phyloP scores from a whole-genome alignment of 768 basidiomycete genomes.

The Scleroderma bovista region DNA sequence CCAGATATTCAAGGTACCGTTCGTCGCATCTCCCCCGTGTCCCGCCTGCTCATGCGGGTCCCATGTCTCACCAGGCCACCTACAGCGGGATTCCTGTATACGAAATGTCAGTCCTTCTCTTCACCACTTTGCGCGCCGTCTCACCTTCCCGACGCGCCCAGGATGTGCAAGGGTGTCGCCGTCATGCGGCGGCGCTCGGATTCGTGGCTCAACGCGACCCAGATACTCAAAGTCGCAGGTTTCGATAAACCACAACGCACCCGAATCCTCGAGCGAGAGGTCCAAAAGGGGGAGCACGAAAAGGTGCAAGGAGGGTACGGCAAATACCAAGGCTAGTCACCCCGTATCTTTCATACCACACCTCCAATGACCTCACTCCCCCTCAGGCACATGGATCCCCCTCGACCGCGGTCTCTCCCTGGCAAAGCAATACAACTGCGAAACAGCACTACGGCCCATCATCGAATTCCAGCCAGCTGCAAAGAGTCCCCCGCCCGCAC shows the following conservation, averaged over 20 bases:
- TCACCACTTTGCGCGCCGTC: slow-evolving; percentile 31
- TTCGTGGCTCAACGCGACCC: slow-evolving; percentile 98
- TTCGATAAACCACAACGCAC: slow-evolving; percentile 99
- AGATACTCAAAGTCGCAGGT: slow-evolving; percentile 97
- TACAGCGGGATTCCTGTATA: slow-evolving; percentile 92
- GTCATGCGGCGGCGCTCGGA: slow-evolving; percentile 97
- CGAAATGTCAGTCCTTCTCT: slow-evolving; percentile 64
- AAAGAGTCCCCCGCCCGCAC: slow-evolving; percentile 90
- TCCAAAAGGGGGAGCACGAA: slow-evolving; percentile 98
- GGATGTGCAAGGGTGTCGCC: slow-evolving; percentile 94
- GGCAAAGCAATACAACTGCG: slow-evolving; percentile 91
- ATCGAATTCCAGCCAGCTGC: slow-evolving; percentile 89
- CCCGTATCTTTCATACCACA: slow-evolving; percentile 4
- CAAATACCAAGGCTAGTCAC: slow-evolving; percentile 90
- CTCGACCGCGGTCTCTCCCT: slow-evolving; percentile 82
- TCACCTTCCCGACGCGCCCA: slow-evolving; percentile 40
- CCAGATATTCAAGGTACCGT: slow-evolving; percentile 82
- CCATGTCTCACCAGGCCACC: slow-evolving; percentile 55
- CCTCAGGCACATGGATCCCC: slow-evolving; percentile 94
- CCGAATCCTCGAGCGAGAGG: slow-evolving; percentile 93
- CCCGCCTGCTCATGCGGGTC: slow-evolving; percentile 3
- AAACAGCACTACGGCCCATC: slow-evolving; percentile 79
- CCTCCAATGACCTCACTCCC: background rate
- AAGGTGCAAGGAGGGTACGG: slow-evolving; percentile 99
- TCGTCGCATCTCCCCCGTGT: background rate